Evolutionary conservation across 148 eudicot species (phyloP).

Genomic region (Silene conica): DNA sequence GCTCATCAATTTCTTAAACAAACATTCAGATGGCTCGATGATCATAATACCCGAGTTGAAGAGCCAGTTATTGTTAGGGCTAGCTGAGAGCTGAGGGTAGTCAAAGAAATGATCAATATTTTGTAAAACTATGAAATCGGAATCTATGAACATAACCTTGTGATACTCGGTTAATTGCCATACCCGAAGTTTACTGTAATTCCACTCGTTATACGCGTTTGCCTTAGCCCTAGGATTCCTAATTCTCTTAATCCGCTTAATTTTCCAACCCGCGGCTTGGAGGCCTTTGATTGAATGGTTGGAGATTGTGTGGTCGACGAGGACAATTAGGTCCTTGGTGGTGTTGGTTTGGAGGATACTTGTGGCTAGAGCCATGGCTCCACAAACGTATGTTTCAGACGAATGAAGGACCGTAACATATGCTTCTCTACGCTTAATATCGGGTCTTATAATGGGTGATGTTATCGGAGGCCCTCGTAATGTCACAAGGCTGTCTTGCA

Average conservation of each 20-base stretch:
- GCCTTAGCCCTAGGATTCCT: constrained; percentile 41
- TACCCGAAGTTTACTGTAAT: constrained; percentile 72
- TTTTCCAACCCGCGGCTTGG: constrained; percentile 54
- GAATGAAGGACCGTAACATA: constrained; percentile 72
- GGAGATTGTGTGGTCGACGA: constrained; percentile 49
- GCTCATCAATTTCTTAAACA: constrained; percentile 44
- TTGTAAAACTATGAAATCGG: constrained; percentile 47
- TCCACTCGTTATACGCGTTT: constrained; percentile 58
- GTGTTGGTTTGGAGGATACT: constrained; percentile 57
- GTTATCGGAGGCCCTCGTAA: not conserved
- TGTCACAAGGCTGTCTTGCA: constrained; percentile 11
- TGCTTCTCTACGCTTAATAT: constrained; percentile 41
- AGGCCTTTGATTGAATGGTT: constrained; percentile 41
- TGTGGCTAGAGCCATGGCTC: constrained; percentile 65
- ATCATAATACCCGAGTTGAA: constrained; percentile 77
- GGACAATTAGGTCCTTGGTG: constrained; percentile 58
- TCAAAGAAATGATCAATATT: constrained; percentile 49
- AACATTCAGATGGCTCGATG: constrained; percentile 59
- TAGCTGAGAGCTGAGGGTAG: constrained; percentile 55
- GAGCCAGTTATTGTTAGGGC: constrained; percentile 36
- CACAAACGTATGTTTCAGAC: constrained; percentile 64
- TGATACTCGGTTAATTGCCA: constrained; percentile 58
- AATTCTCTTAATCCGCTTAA: constrained; percentile 43
- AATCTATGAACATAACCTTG: constrained; percentile 61
- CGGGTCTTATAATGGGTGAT: not conserved